Evolutionary conservation across 176 grass and related monocot genomes (phyloP), one percentile per base, ranked within the genome.

Genomic region (Puccinellia tenuiflora): DNA sequence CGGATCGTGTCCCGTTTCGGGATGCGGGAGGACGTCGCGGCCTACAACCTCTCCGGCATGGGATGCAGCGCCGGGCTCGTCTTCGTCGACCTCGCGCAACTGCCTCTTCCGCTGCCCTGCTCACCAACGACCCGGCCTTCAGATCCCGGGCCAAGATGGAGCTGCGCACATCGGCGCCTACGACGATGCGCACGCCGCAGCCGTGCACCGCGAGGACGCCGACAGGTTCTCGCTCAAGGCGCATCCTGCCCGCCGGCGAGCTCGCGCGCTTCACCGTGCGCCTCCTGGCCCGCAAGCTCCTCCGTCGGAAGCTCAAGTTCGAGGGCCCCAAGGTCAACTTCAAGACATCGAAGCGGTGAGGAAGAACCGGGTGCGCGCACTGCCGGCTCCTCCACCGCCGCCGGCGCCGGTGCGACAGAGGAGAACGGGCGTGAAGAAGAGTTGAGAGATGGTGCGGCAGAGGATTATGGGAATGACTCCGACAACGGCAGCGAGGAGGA

Each of bases 101-200:
- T 97, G 94, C 90, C 94, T 97, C 24, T 97, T 97, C 88, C 87
- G 94, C n/a, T 87, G 82, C 74, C 31, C 83, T 97, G 13, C 83
- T 97, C n/a, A 94, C 90, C 78, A 97, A 97, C 86, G 85, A 94
- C 56, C 94, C 92, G 4, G 77, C 87, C 26, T 25, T 78, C 64
- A 9, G 90, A 6, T 6, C 1, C 4, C 76, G 66, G 3, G 92
- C 92, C 38, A 97, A 97, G 94, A 90, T 97, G 92, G 86, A 85
- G 75, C 90, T 92, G 34, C 94, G 62, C 47, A 88, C 93, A 89
- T 94, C 80, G 75, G 62, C 25, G 56, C 90, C 6, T 8, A 89
- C 73, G 72, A 97, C 83, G 89, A 93, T 78, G 82, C 87, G 67
- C 66, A 97, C 79, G 88, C 88, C 25, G 83, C 83, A 10, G 88